Evolutionary conservation across 345 rosid genomes (phyloP), one percentile per base, ranked within the genome.

Genomic region (Moricandia arvensis): DNA sequence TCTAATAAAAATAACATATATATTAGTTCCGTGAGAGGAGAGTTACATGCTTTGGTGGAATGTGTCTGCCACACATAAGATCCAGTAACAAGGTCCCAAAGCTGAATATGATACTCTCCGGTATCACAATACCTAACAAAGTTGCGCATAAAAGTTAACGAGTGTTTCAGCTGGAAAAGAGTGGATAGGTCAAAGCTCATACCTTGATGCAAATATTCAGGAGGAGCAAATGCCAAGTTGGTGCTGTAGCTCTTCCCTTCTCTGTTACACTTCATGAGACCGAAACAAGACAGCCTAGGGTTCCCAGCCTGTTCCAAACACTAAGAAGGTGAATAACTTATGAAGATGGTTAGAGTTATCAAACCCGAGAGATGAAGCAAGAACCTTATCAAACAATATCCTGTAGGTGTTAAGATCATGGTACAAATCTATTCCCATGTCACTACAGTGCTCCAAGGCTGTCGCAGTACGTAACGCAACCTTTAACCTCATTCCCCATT

Each of bases 201-300:
- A 29, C 31, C 31, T 29, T 2, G 83, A 72, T 91, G 88, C 79
- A 93, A 77, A 85, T 95, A 95, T 75, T 95, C 99, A 0, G 99
- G 98, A 69, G 98, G 99, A 75, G 99, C 90, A 79, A 95, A 95
- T 41, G 98, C 99, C 79, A 95, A 86, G 76, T 95, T 95, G 3
- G 97, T 92, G 63, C 98, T 92, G 63, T 95, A 93, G 69, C 93
- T 95, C 87, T 93, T 95, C 34, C 99, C 99, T 72, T 93, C 97
- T 70, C 96, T 82, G 75, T 94, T 88, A 78, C 92, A 88, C 86
- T 96, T 96, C 98, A 90, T 93, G 24, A 96, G 90, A 33, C 99
- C 99, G 58, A 91, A 96, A 77, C 93, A 85, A 76, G 98, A 96
- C 24, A 96, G 80, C 81, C 90, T 87, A 0, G 98, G 99, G 80